Conservation (phyloP, 352 stramenopile species). For the Stramenopiles sp. region DNA sequence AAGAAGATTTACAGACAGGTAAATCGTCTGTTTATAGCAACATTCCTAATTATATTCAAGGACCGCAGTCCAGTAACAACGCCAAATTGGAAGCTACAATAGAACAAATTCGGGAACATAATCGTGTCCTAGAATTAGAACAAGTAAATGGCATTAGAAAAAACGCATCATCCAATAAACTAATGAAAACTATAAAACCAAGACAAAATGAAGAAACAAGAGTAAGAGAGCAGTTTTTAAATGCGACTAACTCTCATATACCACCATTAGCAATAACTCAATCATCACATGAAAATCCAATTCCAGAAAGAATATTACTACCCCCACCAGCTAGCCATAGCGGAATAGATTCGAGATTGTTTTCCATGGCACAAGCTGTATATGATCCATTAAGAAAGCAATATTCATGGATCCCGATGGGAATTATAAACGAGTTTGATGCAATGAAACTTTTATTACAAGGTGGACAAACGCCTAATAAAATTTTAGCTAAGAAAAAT, state of each 20-base stretch:
- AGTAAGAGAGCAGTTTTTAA: neutral
- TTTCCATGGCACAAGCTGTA: neutral
- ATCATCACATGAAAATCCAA: neutral
- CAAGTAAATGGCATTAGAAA: neutral
- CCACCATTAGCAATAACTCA: neutral
- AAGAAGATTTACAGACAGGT: neutral
- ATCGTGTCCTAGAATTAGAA: neutral
- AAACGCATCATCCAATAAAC: neutral
- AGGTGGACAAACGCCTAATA: neutral
- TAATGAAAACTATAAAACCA: neutral
- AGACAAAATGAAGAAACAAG: neutral
- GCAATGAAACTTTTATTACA: neutral
- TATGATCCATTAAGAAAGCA: neutral
- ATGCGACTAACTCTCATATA: neutral
- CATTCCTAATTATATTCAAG: neutral
- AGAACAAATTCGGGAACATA: neutral
- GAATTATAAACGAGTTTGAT: neutral
- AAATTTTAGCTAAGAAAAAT: neutral
- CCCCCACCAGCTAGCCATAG: neutral
- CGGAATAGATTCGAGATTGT: neutral
- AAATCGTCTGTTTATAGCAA: neutral
- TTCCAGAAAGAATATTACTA: neutral
- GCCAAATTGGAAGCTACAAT: neutral
- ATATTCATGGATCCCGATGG: neutral
- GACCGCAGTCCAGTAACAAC: neutral